Percentiles rank a stretch among this genome's conserved stretches.
phyloP scores from a whole-genome alignment of 139 green algal species.

The Monoraphidium neglectum region DNA sequence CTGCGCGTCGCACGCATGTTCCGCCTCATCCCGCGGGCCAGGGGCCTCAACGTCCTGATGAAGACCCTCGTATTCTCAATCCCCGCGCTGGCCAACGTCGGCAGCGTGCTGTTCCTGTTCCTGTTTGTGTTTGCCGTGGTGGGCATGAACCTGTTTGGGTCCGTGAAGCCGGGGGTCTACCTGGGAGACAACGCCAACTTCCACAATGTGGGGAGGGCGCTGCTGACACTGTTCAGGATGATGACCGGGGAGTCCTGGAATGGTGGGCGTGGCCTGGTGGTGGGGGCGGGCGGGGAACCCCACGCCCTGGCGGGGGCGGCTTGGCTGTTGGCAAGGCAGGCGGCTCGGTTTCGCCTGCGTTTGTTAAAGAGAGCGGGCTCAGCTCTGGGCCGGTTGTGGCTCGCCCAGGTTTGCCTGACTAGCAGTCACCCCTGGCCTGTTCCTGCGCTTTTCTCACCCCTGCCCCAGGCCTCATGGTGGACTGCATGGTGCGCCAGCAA shows the following conservation, averaged over 20 bases:
- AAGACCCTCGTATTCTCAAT: constrained; percentile 74
- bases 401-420: too few relatives aligned
- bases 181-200: constrained; percentile 73
- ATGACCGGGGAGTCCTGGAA: too few relatives aligned
- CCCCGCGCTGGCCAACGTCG: constrained; percentile 75
- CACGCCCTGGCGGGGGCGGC: too few relatives aligned
- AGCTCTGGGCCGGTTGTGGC: too few relatives aligned
- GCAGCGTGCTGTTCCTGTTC: constrained; percentile 68
- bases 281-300: too few relatives aligned
- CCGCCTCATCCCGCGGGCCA: constrained; percentile 73
- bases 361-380: too few relatives aligned
- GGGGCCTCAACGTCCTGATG: constrained; percentile 65
- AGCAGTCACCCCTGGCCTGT: too few relatives aligned
- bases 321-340: too few relatives aligned
- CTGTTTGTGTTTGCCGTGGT: constrained; percentile 83
- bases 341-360: too few relatives aligned
- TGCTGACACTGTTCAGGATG: constrained; percentile 72
- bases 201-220: constrained; percentile 51
- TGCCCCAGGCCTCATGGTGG: constrained; percentile 77
- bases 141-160: constrained; percentile 83
- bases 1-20: constrained; percentile 74
- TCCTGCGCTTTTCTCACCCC: too few relatives aligned
- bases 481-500: constrained; percentile 54
- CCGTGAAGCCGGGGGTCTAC: constrained; percentile 50
- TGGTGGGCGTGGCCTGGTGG: too few relatives aligned